Conservation (phyloP, 2,329 filamentous ascomycete species). For the Arthrinium puccinioides region DNA sequence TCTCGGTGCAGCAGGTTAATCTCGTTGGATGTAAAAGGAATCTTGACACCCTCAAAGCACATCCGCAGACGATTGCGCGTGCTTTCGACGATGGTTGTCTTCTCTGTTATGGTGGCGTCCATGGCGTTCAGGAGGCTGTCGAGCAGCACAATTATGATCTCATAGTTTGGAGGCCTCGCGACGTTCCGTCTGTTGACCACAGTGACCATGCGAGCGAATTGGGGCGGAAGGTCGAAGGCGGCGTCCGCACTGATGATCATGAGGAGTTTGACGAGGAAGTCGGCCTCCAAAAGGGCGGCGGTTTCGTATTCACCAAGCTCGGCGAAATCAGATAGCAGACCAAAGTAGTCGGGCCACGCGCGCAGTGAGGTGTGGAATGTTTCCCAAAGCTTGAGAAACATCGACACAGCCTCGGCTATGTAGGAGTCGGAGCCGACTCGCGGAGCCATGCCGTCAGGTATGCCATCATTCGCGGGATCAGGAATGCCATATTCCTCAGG, state of each 20-base stretch:
- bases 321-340: constrained; percentile 60
- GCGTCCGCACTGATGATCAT: constrained; percentile 56
- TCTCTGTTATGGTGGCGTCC: constrained; percentile 25
- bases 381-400: constrained; percentile 53
- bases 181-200: constrained; percentile 42
- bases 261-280: constrained; percentile 52
- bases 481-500: constrained; percentile 38
- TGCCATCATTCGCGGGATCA: constrained; percentile 19
- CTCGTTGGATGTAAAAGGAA: constrained; percentile 40
- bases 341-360: constrained; percentile 73
- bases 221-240: constrained; percentile 39
- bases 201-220: constrained; percentile 48
- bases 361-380: constrained; percentile 54
- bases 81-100: constrained; percentile 29
- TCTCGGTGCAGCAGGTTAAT: constrained; percentile 36
- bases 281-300: constrained; percentile 49
- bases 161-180: constrained; percentile 46
- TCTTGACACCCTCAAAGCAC: constrained; percentile 22
- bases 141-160: constrained; percentile 43
- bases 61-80: constrained; percentile 30
- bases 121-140: constrained; percentile 36
- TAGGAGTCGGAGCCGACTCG: constrained; percentile 18
- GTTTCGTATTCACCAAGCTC: constrained; percentile 53
- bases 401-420: constrained; percentile 26
- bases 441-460: constrained; percentile 23